A percentile compares a stretch with the other conserved stretches of the same genome.
Evolutionary conservation across 768 basidiomycete species (phyloP).

Genomic region (Scleroderma bovista): DNA sequence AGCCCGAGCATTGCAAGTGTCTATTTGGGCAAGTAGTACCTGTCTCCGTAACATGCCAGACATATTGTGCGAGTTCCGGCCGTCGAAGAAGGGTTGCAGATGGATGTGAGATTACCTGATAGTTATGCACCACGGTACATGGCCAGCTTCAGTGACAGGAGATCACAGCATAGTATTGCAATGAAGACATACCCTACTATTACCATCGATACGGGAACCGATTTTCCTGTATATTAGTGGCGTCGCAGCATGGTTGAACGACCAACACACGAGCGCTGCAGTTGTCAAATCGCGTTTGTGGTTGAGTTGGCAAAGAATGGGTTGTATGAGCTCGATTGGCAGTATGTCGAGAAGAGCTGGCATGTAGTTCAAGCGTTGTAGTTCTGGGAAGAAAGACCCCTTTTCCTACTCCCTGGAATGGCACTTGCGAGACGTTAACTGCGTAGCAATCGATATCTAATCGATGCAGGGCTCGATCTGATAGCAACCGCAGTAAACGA

Average conservation of each 20-base stretch:
- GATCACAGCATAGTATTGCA: background rate
- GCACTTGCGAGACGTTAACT: too few species aligned
- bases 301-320: conserved; percentile 50
- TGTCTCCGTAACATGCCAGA: conserved; percentile 57
- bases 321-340: conserved; percentile 33
- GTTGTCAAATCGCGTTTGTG: conserved; percentile 45
- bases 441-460: too few species aligned
- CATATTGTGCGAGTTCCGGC: conserved; percentile 58
- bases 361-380: too few species aligned
- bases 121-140: background rate
- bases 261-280: conserved; percentile 48
- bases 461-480: too few species aligned
- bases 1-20: conserved; percentile 22
- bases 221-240: conserved; percentile 58
- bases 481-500: too few species aligned
- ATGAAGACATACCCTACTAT: conserved; percentile 6
- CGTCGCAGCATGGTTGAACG: conserved; percentile 50
- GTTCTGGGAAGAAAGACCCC: too few species aligned
- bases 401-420: too few species aligned
- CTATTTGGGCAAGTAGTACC: conserved; percentile 36
- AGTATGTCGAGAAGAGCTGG: conserved; percentile 2
- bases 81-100: conserved; percentile 49
- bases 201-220: background rate
- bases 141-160: background rate
- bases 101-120: conserved; percentile 41